phyloP scores from a whole-genome alignment of 306 rosid genomes.

The Vigna nakashimae region DNA sequence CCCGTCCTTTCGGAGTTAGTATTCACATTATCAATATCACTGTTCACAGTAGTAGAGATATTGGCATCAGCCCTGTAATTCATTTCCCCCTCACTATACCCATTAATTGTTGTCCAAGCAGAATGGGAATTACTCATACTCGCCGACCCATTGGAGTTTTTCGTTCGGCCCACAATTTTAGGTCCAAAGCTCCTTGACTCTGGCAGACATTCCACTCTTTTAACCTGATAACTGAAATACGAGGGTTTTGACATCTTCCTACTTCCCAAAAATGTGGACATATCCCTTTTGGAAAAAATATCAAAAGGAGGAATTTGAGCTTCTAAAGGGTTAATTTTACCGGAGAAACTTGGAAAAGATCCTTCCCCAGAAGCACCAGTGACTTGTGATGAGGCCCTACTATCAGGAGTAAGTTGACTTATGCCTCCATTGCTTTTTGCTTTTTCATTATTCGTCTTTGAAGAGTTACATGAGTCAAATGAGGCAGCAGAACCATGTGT shows the following conservation, averaged over 20 bases:
- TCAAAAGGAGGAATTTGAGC: slow-evolving; percentile 86
- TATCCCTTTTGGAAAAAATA: slow-evolving; percentile 75
- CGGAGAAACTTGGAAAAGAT: slow-evolving; percentile 46
- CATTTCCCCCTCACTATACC: slow-evolving; percentile 54
- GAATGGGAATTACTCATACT: slow-evolving; percentile 53
- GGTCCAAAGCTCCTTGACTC: slow-evolving; percentile 52
- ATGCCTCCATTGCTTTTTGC: slow-evolving; percentile 41
- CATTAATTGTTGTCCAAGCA: slow-evolving; percentile 51
- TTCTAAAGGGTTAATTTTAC: slow-evolving; percentile 68
- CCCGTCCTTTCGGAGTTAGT: slow-evolving; percentile 51
- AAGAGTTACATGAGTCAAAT: slow-evolving; percentile 31
- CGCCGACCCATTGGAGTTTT: slow-evolving; percentile 54
- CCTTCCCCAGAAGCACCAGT: slow-evolving; percentile 50
- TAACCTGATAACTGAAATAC: slow-evolving; percentile 54
- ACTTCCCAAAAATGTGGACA: slow-evolving; percentile 70
- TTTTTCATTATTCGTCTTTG: slow-evolving; percentile 44
- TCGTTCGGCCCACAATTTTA: slow-evolving; percentile 50
- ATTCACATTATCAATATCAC: slow-evolving; percentile 42
- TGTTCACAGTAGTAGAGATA: slow-evolving; percentile 40
- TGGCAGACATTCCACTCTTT: slow-evolving; percentile 50
- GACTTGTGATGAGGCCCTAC: slow-evolving; percentile 48
- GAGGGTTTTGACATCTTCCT: slow-evolving; percentile 62
- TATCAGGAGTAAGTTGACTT: slow-evolving; percentile 49
- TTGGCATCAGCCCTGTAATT: slow-evolving; percentile 39
- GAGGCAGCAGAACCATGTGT: slow-evolving; percentile 46